Percentiles rank a stretch among this genome's conserved stretches.
These are phyloP conservation scores for Penicillium sp. DNA, from an alignment of 2,329 filamentous ascomycete species.

Conservation along the genomic window DNA sequence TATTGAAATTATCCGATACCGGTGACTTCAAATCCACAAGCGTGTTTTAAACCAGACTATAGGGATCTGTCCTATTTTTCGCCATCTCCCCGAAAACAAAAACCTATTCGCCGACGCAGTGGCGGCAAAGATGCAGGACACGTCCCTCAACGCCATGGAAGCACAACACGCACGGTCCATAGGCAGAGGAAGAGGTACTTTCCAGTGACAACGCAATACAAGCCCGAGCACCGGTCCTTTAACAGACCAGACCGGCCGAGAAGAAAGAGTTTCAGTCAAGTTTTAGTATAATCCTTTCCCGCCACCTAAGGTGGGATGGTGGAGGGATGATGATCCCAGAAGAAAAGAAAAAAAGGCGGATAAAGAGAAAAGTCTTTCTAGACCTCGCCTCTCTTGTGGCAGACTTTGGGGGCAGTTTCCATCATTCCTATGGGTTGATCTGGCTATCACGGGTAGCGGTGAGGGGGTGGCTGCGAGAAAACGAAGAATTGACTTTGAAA, in stretches of 20 bases:
- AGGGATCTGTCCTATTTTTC: conserved; percentile 2
- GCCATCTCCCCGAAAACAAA: background rate
- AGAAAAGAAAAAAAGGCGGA: background rate
- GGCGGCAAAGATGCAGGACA: conserved; percentile 24
- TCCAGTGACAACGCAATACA: conserved; percentile 17
- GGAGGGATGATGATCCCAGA: background rate
- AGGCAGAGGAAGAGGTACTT: conserved; percentile 13
- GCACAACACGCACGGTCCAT: background rate
- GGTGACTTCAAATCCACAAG: background rate
- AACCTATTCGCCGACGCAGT: background rate
- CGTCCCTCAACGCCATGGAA: conserved; percentile 10
- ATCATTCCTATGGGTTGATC: background rate
- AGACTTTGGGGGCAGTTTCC: background rate
- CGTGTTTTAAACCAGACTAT: conserved; percentile 1
- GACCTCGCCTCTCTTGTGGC: conserved; percentile 10
- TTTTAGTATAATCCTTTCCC: background rate
- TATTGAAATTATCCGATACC: background rate
- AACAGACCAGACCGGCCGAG: background rate
- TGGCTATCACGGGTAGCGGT: conserved; percentile 15
- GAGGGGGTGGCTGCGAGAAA: conserved; percentile 10
- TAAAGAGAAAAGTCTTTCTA: background rate
- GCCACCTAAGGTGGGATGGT: background rate
- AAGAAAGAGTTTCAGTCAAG: conserved; percentile 7
- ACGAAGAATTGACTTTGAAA: conserved; percentile 21
- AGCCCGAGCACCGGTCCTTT: conserved; percentile 7